phyloP scores from a whole-genome alignment of 805 yeast genomes.

The Myxozyma neotropica region DNA sequence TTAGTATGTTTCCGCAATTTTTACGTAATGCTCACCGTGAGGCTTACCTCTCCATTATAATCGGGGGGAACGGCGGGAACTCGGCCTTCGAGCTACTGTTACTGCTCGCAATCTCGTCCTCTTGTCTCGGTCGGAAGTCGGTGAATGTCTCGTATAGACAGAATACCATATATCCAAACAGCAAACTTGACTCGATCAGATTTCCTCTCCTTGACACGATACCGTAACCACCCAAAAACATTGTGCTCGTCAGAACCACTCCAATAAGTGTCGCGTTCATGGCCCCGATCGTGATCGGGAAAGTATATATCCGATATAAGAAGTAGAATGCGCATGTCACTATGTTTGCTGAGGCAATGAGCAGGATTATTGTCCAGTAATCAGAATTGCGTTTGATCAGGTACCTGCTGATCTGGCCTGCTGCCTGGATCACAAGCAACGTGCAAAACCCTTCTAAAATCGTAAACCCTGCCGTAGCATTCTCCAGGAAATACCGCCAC shows the following conservation, averaged over 20 bases:
- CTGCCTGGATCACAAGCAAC: conserved; percentile 84
- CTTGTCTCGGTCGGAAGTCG: conserved; percentile 55
- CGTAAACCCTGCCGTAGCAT: conserved; percentile 88
- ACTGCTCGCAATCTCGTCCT: background rate
- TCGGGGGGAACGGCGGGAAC: conserved; percentile 43
- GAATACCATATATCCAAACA: conserved; percentile 88
- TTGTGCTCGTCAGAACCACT: conserved; percentile 73
- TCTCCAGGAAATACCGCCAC: conserved; percentile 73
- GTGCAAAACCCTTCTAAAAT: conserved; percentile 92
- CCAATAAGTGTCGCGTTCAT: conserved; percentile 84
- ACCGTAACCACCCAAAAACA: conserved; percentile 77
- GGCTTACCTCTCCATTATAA: conserved; percentile 42
- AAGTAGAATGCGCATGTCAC: conserved; percentile 77
- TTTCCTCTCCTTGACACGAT: conserved; percentile 81
- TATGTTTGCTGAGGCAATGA: conserved; percentile 71
- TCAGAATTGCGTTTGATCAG: conserved; percentile 55
- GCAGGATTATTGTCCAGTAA: conserved; percentile 73
- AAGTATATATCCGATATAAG: conserved; percentile 77
- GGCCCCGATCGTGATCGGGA: conserved; percentile 65
- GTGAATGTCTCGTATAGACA: conserved; percentile 93
- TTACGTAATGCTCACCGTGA: too few relatives aligned
- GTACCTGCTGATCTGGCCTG: conserved; percentile 81
- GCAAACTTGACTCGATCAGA: conserved; percentile 83
- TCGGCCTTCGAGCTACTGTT: conserved; percentile 19
- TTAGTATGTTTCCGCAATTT: too few relatives aligned